Evolutionary conservation across 108 stramenopile genomes (phyloP), one percentile per base, ranked within the genome.

Genomic region (Cyclotella kingstonii): DNA sequence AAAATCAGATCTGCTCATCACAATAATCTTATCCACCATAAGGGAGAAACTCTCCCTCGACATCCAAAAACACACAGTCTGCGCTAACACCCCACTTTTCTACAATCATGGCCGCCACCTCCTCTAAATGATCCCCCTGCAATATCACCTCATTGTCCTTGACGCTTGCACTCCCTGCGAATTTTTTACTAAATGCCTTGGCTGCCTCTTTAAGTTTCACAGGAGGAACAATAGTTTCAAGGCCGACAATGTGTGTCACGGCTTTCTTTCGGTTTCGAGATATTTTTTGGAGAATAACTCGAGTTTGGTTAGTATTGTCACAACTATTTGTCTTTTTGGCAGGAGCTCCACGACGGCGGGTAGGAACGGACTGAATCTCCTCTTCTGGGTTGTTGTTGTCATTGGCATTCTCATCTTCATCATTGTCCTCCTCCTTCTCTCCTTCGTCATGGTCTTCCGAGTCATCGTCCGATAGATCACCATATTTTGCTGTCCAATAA

Each of bases 101-200:
- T 23, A 96, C 85, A 66, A 98, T 91, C 76, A 96, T 83, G 33
- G 72, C 86, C 0, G 96, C 96, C 17, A 94, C 85, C 46, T 95
- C 96, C 45, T 93, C 93, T 42, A 87, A 68, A 68, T 96, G 95
- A 82, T 97, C 96, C 11, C 98, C 98, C 78, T 98, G 98, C 30
- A 98, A 86, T 34, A 95, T 94, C 54, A 98, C 90, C 78, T 95
- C 92, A 67, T 94, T 84, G 68, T 96, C 93, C 78, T 96, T 96
- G 6, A 98, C 96, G 44, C 82, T 84, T 17, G 85, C 84, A 29
- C 84, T 83, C 14, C 95, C 96, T 21, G 96, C 96, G 71, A 98
- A 98, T 52, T 84, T 76, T 69, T 93, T 92, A 14, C 85, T 84
- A 56, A 97, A 95, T 10, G 77, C 81, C 66, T 97, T 97, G 45